Percentiles rank a stretch among this genome's conserved stretches.
These are phyloP conservation scores for Handroanthus guayacan DNA, from an alignment of 257 asterid genomes.

Conservation along the genomic window DNA sequence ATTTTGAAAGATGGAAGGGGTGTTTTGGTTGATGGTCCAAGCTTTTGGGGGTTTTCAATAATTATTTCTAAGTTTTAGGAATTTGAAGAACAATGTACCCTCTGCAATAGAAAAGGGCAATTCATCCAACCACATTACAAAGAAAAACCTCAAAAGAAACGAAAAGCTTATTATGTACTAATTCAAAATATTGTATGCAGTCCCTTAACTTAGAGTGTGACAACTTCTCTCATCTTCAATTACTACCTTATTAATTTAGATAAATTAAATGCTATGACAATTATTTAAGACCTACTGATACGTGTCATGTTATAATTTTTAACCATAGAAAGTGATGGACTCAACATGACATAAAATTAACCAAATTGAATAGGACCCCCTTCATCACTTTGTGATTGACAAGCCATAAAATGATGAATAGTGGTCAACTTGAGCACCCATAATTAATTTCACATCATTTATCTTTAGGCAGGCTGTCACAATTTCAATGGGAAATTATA, in stretches of 20 bases:
- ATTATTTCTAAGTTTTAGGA: too few relatives aligned
- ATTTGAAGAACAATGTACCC: background rate
- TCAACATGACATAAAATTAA: conserved; percentile 26
- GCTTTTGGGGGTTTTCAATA: too few relatives aligned
- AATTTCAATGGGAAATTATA: background rate
- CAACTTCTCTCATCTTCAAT: background rate
- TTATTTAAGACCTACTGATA: background rate
- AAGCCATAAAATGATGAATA: background rate
- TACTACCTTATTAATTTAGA: conserved; percentile 21
- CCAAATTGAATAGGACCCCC: conserved; percentile 24
- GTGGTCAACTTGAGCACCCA: conserved; percentile 32
- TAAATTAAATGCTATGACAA: background rate
- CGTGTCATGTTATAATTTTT: conserved; percentile 3
- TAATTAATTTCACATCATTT: background rate
- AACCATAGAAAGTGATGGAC: background rate
- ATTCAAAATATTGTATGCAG: background rate
- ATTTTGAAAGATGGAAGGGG: too few relatives aligned
- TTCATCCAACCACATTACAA: background rate
- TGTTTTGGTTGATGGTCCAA: too few relatives aligned
- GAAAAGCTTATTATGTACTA: too few relatives aligned
- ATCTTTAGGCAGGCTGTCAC: conserved; percentile 17
- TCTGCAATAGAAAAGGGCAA: background rate
- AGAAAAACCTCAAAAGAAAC: background rate
- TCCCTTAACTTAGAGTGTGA: background rate
- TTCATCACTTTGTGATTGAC: background rate